Percentiles rank a stretch among this genome's conserved stretches.
These are phyloP conservation scores for Mycena indigotica DNA, from an alignment of 768 basidiomycete species.

Conservation along the genomic window DNA sequence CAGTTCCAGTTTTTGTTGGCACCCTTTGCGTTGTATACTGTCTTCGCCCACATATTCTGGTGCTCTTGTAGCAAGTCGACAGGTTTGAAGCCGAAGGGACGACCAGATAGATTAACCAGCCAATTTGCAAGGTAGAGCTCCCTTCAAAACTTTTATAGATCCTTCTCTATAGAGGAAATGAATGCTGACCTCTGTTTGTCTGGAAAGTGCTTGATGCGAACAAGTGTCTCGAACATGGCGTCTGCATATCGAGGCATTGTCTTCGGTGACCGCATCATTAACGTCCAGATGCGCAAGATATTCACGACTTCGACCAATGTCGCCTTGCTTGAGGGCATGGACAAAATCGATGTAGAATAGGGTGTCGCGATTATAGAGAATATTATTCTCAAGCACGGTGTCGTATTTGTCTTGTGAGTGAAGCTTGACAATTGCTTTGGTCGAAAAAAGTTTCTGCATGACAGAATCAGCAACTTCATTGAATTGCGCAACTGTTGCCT, in stretches of 20 bases:
- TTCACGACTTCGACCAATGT: conserved; percentile 25
- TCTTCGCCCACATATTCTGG: conserved; percentile 19
- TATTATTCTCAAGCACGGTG: conserved; percentile 9
- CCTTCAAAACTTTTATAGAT: background rate
- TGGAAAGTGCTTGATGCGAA: background rate
- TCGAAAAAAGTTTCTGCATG: conserved; percentile 12
- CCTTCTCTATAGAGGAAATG: no score
- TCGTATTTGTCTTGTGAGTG: background rate
- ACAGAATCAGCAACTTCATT: conserved; percentile 8
- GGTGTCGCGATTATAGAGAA: conserved; percentile 24
- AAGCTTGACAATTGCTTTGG: conserved; percentile 3
- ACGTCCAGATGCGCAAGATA: conserved; percentile 16
- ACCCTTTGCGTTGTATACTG: conserved; percentile 13
- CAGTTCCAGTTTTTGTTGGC: conserved; percentile 18
- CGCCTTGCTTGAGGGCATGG: conserved; percentile 25
- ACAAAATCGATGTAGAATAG: conserved; percentile 20
- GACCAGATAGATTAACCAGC: conserved; percentile 21
- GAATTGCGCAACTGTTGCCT: conserved; percentile 11
- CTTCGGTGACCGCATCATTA: conserved; percentile 18
- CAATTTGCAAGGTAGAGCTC: conserved; percentile 19
- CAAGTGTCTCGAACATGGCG: conserved; percentile 16
- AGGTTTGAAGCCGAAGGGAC: conserved; percentile 15
- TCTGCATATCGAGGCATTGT: conserved; percentile 28
- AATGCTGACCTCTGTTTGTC: conserved; percentile 1
- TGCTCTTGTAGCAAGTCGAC: conserved; percentile 16